Conservation (phyloP, 2,329 filamentous ascomycete genomes). For the Neopestalotiopsis rosae region DNA sequence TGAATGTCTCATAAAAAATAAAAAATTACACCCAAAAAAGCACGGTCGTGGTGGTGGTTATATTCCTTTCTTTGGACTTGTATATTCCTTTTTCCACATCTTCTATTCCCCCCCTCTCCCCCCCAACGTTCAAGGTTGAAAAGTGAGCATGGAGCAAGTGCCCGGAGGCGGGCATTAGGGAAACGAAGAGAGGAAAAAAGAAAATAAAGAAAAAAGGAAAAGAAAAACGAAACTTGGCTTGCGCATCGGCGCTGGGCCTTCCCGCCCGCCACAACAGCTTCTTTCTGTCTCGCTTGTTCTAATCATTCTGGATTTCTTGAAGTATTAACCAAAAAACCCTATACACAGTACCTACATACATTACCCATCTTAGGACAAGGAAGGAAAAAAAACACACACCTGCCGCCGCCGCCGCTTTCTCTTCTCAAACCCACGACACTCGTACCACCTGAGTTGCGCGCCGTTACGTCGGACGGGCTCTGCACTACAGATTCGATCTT, state of each 20-base stretch:
- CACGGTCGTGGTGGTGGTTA: constrained; percentile 1
- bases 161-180: neutral
- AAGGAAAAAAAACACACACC: neutral
- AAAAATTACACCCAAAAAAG: constrained; percentile 4
- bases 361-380: neutral
- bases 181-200: constrained; percentile 3
- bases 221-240: neutral
- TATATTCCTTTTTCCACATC: neutral
- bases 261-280: constrained; percentile 15
- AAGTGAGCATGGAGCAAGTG: neutral
- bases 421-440: neutral
- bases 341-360: neutral
- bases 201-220: constrained; percentile 6
- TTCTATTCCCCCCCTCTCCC: neutral
- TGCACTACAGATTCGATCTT: constrained; percentile 4
- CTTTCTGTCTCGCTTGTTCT: constrained; percentile 7
- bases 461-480: constrained; percentile 7
- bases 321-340: neutral
- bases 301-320: constrained; percentile 1
- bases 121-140: neutral
- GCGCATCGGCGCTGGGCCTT: constrained; percentile 1
- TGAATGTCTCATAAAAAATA: constrained; percentile 14
- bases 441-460: neutral
- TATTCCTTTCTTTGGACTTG: neutral
- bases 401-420: constrained; percentile 1